Evolutionary conservation across 2,329 filamentous ascomycete genomes (phyloP), one percentile per base, ranked within the genome.

Genomic region (Didymella pomorum): DNA sequence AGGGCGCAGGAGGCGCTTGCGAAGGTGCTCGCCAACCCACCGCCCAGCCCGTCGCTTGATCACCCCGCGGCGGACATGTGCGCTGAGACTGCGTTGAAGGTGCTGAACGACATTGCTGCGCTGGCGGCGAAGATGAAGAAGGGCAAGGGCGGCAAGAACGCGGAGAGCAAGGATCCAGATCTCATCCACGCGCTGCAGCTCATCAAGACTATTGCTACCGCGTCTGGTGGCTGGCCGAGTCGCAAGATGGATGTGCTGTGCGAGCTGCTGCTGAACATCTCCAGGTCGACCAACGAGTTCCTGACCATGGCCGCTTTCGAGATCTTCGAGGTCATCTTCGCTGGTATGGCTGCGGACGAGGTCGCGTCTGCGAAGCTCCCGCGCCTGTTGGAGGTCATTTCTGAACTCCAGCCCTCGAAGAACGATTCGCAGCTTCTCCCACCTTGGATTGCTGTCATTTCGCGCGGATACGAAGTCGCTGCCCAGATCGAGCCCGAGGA

Each of bases 11-110:
- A 98, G 72, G 92, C 93, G 2, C 79, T 99, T 66, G 88, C 89
- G 52, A 91, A 89, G 63, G 88, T 99, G 4, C 84, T 99, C 57
- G 89, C 89, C 76, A 90, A 88, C 61, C 91, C 93, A 9, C 95
- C 95, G 0, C 93, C 94, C 0, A 97, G 92, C 64, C 95, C 95
- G 1, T 93, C 92, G 3, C 80, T 97, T 60, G 95, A 99, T 67
- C 95, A 99, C 74, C 95, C 95, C 1, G 95, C 93, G 25, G 91
- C 94, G 45, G 93, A 97, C 74, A 94, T 98, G 88, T 98, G 94
- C 79, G 95, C 95, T 18, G 92, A 97, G 77, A 93, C 91, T 25
- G 92, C 92, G 21, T 84, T 97, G 79, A 87, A 88, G 77, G 93
- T 89, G 75, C 81, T 98, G 62, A 86, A 88, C 67, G 89, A 93